Base-by-base conservation (phyloP, 2,329 filamentous ascomycete genomes). In the Aspergillus brunneoviolaceus region DNA sequence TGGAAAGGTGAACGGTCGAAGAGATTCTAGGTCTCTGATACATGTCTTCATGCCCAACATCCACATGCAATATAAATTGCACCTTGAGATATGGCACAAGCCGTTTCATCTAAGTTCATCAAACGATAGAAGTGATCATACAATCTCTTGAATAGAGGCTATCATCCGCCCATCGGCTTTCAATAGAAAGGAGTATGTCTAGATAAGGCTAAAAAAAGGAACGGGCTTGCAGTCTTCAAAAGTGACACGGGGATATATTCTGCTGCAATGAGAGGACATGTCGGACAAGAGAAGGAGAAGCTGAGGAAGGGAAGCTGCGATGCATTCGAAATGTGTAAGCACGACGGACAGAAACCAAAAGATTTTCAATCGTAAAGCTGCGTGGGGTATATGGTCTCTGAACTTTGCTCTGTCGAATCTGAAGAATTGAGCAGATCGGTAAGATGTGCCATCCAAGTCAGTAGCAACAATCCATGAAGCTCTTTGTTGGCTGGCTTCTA, bases 1-100 rank as follows among this genome's bases (percentile, higher is more conserved):
- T 86, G 85, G 84, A 83, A 80, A 65, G 84, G 83, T 2, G 85
- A 87, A 60, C 80, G 79, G 64, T 82, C 82, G 52, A 81, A 82
- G 67, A 67, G 76, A 51, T 78, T 80, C 60, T 78, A 67, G 67
- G 25, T 16, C 11, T 11, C 47, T 39, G 19, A 11, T 11, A 19
- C 27, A 31, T 42, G 14, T 39, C n/a, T 21, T 23, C 14, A 12
- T 33, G n/a, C 19, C 4, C 11, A 35, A 35, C 5, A 19, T 51
- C 29, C 12, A 33, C 12, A n/a, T 47, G 45, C 23, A 29, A 9
- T n/a, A 9, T 48, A 31, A 19, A 4, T 10, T n/a, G 14, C 23
- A 29, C 16, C 12, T 35, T n/a, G 27, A 25, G 1, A n/a, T 50
- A 12, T n/a, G 27, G 14, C 4, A n/a, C 4, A 50, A 5, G 12